These are phyloP conservation scores for Rasamsonia emersonii DNA, from an alignment of 2,329 filamentous ascomycete genomes.

Conservation along the genomic window DNA sequence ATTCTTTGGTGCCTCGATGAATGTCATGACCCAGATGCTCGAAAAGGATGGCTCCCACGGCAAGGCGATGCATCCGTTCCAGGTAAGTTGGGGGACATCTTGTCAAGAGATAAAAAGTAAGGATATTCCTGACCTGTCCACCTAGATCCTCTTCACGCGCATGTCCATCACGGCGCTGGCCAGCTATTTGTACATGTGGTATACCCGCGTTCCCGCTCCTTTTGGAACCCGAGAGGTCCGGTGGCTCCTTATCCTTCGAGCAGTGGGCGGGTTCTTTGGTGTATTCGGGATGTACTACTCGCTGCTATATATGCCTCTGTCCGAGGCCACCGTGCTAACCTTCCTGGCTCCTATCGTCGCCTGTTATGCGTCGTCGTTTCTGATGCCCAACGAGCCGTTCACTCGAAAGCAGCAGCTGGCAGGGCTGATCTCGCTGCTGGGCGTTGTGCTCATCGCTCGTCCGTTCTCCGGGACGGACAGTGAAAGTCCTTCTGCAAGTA, in stretches of 20 bases:
- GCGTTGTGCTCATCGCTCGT: conserved; percentile 74
- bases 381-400: conserved; percentile 65
- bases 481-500: conserved; percentile 9
- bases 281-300: conserved; percentile 72
- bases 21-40: conserved; percentile 66
- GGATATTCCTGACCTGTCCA: conserved; percentile 4
- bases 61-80: conserved; percentile 69
- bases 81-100: conserved; percentile 33
- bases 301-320: conserved; percentile 69
- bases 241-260: conserved; percentile 58
- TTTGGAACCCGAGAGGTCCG: conserved; percentile 61
- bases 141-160: conserved; percentile 65
- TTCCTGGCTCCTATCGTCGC: conserved; percentile 74
- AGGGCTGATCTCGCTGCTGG: conserved; percentile 63
- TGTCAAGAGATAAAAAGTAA: background rate
- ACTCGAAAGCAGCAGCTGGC: conserved; percentile 69
- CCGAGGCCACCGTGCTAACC: conserved; percentile 82
- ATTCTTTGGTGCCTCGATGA: conserved; percentile 79
- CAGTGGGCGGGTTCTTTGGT: conserved; percentile 65
- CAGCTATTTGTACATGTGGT: conserved; percentile 66
- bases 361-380: conserved; percentile 69
- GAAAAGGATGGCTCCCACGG: conserved; percentile 60
- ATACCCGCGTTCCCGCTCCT: conserved; percentile 56
- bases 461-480: conserved; percentile 39
- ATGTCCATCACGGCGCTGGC: conserved; percentile 65